Percentiles rank a stretch among this genome's conserved stretches.
Evolutionary conservation across 1,284 basidiomycete species (phyloP).

Genomic region (Mycosarcoma maydis): DNA sequence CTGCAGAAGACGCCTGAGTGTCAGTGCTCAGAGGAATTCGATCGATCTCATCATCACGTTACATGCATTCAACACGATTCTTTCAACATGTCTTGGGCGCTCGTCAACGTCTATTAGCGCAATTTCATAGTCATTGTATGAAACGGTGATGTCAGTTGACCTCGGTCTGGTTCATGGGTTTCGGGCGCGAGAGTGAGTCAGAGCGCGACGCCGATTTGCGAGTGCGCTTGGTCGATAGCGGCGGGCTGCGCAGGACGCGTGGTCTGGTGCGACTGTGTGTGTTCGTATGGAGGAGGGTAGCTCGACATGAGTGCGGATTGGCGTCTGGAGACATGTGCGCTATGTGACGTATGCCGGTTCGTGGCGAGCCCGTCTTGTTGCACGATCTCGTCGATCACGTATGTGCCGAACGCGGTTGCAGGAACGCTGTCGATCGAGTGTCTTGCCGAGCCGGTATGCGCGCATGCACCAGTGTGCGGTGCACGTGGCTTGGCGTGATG

Average conservation of each 20-base stretch:
- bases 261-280: not conserved
- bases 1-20: conserved; percentile 15
- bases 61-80: not conserved
- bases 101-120: too few species aligned
- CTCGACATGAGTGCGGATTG: conserved; percentile 17
- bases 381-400: conserved; percentile 11
- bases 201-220: not conserved
- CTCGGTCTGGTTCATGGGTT: too few species aligned
- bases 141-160: too few species aligned
- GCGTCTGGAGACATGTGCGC: not conserved
- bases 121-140: too few species aligned
- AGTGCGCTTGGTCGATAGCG: not conserved
- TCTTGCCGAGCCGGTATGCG: not conserved
- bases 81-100: too few species aligned
- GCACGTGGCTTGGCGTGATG: not conserved
- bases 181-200: too few species aligned
- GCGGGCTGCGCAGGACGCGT: too few species aligned
- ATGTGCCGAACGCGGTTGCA: not conserved
- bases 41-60: too few species aligned
- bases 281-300: not conserved
- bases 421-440: not conserved
- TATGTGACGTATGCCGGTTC: not conserved
- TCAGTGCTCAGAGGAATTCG: too few species aligned
- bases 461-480: not conserved
- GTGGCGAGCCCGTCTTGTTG: conserved; percentile 14